Evolutionary conservation across 441 rosid species (phyloP), one percentile per base, ranked within the genome.

Genomic region (Daphne laureola): DNA sequence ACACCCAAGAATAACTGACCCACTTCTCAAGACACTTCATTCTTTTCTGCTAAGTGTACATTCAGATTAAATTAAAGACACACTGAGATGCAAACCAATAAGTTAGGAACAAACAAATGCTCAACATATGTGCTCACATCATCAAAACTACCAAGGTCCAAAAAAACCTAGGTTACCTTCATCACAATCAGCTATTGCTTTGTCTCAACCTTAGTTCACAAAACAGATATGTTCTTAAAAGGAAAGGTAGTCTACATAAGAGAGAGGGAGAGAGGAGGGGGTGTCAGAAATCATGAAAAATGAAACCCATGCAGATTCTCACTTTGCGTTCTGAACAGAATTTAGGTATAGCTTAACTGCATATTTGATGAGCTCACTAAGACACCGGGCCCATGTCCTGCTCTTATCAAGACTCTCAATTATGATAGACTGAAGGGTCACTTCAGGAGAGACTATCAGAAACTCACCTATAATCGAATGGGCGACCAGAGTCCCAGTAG

Each of bases 321-420:
- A 90, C 99, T 86, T 94, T 73, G 99, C 95, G 54, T 80, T 90
- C 69, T 79, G 98, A 72, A 94, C 96, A 51, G 99, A 84, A 72
- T 72, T 79, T 65, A 96, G 94, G 81, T 98, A 94, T 58, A 94
- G 90, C 73, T 87, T 98, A 58, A 96, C 96, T 67, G 96, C 92
- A 72, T 82, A 86, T 75, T 84, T 90, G 66, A 94, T 83, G 52
- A 94, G 96, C 67, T 94, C 96, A 56, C 98, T 90, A 55, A 94
- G 92, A 73, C 98, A 94, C 36, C 96, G 79, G 59, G 96, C 98
- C 96, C 98, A 94, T 8, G 38, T 31, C 67, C 94, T 82, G 71
- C 83, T 94, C 78, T 94, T 94, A 73, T 94, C 99, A 66, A 95
- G 98, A 75, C 94, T 84, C 73, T 94, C 99, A 65, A 86, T 86